A percentile compares a stretch with the other conserved stretches of the same genome.
These are phyloP conservation scores for Alternaria tenuissima DNA, from an alignment of 2,329 filamentous ascomycete species.

Conservation along the genomic window DNA sequence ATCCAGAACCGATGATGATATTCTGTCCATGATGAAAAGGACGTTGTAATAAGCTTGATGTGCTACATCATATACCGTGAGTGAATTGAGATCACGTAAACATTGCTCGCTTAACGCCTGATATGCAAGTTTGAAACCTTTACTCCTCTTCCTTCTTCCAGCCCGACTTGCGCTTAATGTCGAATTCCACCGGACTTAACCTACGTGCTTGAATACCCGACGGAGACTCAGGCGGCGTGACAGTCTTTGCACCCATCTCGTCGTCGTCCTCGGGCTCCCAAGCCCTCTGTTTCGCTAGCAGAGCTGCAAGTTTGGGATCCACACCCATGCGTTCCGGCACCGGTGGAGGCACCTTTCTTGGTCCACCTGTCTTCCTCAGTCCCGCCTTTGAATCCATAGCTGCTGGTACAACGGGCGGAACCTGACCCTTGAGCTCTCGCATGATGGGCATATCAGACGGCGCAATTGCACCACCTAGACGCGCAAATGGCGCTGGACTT, in stretches of 20 bases:
- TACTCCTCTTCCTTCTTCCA: constrained; percentile 19
- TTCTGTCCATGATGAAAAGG: not conserved
- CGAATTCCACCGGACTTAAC: constrained; percentile 11
- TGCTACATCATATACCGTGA: constrained; percentile 1
- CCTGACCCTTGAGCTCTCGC: constrained; percentile 15
- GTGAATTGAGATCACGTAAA: not conserved
- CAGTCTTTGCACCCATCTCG: not conserved
- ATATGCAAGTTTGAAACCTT: not conserved
- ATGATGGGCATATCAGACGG: constrained; percentile 18
- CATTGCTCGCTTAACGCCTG: constrained; percentile 1
- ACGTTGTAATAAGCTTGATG: not conserved
- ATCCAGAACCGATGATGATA: not conserved
- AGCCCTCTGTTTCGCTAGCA: constrained; percentile 21
- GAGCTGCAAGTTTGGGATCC: constrained; percentile 14
- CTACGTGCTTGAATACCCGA: constrained; percentile 14
- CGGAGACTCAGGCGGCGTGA: constrained; percentile 18
- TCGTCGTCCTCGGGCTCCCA: constrained; percentile 17
- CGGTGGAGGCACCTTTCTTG: constrained; percentile 6
- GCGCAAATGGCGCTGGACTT: constrained; percentile 15
- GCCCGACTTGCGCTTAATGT: constrained; percentile 18
- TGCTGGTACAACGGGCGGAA: constrained; percentile 4
- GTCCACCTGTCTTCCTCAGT: constrained; percentile 3
- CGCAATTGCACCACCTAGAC: not conserved
- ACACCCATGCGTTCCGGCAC: constrained; percentile 8
- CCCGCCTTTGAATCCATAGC: constrained; percentile 5